Base-by-base conservation (phyloP, 1,139 yeast genomes). In the Saccharomycopsis phalli region DNA sequence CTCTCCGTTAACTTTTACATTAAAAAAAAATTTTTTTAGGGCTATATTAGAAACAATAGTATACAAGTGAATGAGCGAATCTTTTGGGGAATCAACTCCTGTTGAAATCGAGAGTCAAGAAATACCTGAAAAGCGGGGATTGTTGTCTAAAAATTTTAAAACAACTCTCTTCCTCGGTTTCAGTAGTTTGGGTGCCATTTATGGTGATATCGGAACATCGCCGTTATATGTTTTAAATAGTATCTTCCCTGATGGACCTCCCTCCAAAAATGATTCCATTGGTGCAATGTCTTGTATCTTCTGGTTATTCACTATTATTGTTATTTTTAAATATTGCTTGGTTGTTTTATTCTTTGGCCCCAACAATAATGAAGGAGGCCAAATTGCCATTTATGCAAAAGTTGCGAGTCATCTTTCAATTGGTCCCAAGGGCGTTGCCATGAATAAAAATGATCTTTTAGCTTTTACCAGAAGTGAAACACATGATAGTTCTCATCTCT, bases 121-220 rank as follows among this genome's bases (percentile, higher is more conserved):
- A n/a, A n/a, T n/a, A n/a, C n/a, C n/a, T n/a, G n/a, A n/a, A n/a
- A n/a, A n/a, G n/a, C n/a, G n/a, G n/a, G n/a, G n/a, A n/a, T n/a
- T n/a, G n/a, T n/a, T n/a, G n/a, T n/a, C n/a, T n/a, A n/a, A 10
- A 13, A 30, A 8, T 8, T 30, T 30, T 13, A 30, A 20, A 13
- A 30, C 33, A n/a, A 40, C 44, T 6, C 30, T 37, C 4, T 30
- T 37, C 19, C 38, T 44, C 27, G 51, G 50, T 2, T 50, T 45
- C 35, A 31, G 42, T 4, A 47, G 49, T 2, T 58, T 75, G 31
- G 81, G 81, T 23, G 74, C 76, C 11, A 71, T 74, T 37, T 75
- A 74, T 52, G 80, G 81, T 46, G 81, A 75, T 54, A 58, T 75
- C 41, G 79, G 77, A 25, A 75, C 81, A 4, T 71, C 78, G 10